Conservation (phyloP, 768 basidiomycete genomes). For the Panaeolus cyanescens region DNA sequence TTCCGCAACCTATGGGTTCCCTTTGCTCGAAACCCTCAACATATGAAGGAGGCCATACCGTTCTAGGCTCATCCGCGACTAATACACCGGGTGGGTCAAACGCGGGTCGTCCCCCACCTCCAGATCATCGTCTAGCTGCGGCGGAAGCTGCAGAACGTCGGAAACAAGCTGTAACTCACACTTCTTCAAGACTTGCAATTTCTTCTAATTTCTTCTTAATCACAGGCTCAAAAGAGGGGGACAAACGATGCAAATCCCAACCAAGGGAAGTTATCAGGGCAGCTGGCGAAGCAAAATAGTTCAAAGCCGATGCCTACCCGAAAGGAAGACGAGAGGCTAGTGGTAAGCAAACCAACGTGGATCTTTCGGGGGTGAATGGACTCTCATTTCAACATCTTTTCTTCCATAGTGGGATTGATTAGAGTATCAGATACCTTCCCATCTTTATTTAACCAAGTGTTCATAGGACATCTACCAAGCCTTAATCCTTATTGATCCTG, state of each 20-base stretch:
- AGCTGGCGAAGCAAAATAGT: constrained; percentile 39
- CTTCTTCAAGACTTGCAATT: constrained; percentile 16
- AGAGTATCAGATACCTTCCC: neutral
- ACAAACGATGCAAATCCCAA: constrained; percentile 47
- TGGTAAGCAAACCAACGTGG: constrained; percentile 33
- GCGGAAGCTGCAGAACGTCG: constrained; percentile 66
- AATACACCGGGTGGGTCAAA: constrained; percentile 20
- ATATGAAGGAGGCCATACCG: constrained; percentile 49
- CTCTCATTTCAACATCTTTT: constrained; percentile 10
- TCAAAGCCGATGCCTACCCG: constrained; percentile 32
- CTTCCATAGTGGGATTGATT: constrained; percentile 39
- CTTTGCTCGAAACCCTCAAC: constrained; percentile 53
- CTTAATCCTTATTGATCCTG: constrained; percentile 7
- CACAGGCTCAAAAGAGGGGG: constrained; percentile 45
- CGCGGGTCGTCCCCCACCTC: constrained; percentile 20
- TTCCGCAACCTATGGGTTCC: constrained; percentile 49
- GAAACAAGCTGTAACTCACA: constrained; percentile 50
- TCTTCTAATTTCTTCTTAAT: constrained; percentile 20
- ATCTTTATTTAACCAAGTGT: too few species aligned
- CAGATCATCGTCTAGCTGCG: constrained; percentile 54
- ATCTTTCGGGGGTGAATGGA: constrained; percentile 1
- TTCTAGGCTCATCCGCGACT: constrained; percentile 41
- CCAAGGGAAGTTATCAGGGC: constrained; percentile 45
- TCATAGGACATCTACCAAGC: neutral
- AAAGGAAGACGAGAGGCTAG: constrained; percentile 39